phyloP scores from a whole-genome alignment of 441 rosid genomes.

The Raphanus hybrid region DNA sequence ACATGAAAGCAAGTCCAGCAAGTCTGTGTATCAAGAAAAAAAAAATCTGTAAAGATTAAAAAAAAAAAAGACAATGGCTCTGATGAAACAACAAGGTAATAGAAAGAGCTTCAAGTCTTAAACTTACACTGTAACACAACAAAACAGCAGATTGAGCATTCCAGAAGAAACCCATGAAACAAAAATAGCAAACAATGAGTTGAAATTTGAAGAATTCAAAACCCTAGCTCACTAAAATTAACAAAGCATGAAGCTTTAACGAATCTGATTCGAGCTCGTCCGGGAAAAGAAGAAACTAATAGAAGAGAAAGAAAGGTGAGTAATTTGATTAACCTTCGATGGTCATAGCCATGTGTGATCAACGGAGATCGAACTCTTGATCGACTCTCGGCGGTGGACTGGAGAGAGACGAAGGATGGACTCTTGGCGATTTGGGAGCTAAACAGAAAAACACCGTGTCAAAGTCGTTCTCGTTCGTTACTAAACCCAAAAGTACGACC shows the following conservation, averaged over 20 bases:
- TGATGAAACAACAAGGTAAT: too few species aligned
- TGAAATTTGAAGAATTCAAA: constrained; percentile 21
- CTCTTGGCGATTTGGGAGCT: not conserved
- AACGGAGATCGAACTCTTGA: not conserved
- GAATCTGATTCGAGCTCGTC: not conserved
- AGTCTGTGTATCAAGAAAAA: constrained; percentile 56
- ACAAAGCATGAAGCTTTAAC: not conserved
- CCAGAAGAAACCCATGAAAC: too few species aligned
- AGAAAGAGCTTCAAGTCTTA: too few species aligned
- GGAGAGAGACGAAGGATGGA: not conserved
- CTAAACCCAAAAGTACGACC: constrained; percentile 26
- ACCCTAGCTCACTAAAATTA: constrained; percentile 21
- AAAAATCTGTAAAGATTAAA: too few species aligned
- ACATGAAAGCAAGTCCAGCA: constrained; percentile 99
- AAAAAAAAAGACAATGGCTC: not conserved
- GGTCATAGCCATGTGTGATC: constrained; percentile 72
- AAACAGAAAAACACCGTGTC: constrained; percentile 9
- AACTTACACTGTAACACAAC: too few species aligned
- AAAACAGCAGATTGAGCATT: too few species aligned
- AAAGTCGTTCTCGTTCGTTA: not conserved
- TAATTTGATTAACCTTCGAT: constrained; percentile 59
- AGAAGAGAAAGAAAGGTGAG: not conserved
- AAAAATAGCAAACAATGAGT: constrained; percentile 8
- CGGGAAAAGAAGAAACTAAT: too few species aligned
- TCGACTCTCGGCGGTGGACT: constrained; percentile 32